phyloP scores from a whole-genome alignment of 805 yeast genomes.

The Wickerhamiella qilinensis region DNA sequence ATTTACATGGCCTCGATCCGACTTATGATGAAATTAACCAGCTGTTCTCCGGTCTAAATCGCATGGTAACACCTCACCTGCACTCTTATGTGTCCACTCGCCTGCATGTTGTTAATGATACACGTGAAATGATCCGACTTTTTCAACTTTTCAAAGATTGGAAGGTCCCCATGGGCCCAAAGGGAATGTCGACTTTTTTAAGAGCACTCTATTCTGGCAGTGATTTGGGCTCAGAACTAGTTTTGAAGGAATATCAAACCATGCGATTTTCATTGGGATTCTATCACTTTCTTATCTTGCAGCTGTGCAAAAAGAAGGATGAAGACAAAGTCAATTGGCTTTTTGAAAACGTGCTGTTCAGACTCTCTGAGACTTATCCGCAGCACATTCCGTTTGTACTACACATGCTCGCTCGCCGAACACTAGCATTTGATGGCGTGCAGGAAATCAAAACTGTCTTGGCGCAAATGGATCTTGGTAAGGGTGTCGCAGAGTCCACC shows the following conservation, averaged over 20 bases:
- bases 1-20: not conserved
- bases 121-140: not conserved
- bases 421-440: conserved; percentile 16
- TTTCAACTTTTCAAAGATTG: conserved; percentile 1
- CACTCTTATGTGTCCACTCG: not conserved
- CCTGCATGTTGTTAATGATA: not conserved
- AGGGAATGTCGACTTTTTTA: conserved; percentile 4
- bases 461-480: conserved; percentile 8
- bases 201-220: conserved; percentile 7
- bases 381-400: conserved; percentile 7
- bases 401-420: conserved; percentile 14
- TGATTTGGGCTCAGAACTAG: conserved; percentile 6
- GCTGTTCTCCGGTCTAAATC: not conserved
- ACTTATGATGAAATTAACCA: not conserved
- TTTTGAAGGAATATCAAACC: not conserved
- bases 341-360: conserved; percentile 7
- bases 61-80: not conserved
- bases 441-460: conserved; percentile 13
- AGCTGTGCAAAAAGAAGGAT: conserved; percentile 4
- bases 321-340: conserved; percentile 5
- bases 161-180: conserved; percentile 1
- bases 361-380: conserved; percentile 6
- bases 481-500: conserved; percentile 12
- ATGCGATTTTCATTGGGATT: conserved; percentile 5
- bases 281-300: conserved; percentile 10